Evolutionary conservation across 352 stramenopile species (phyloP), one percentile per base, ranked within the genome.

Genomic region (Phytophthora nicotianae): DNA sequence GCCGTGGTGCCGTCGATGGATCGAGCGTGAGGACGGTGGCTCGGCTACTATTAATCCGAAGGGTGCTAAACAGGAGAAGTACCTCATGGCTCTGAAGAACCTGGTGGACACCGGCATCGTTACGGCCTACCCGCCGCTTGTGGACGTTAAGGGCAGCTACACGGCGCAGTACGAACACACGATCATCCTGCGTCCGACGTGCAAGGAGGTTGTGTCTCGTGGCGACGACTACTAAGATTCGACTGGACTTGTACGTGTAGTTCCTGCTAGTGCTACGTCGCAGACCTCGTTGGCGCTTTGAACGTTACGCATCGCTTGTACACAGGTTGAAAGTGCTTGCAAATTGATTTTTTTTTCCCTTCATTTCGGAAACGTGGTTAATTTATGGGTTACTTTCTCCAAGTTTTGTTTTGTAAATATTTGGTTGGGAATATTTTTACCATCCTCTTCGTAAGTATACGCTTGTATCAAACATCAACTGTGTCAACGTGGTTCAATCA

Each of bases 141-240:
- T 93, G 61, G 98, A 99, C 74, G 80, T 91, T 33, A 91, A 92
- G 75, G 97, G 97, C 11, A 97, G 85, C 62, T 99, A 99, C 75
- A 98, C 98, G 33, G 97, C 98, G 14, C 98, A 99, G 81, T 99
- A 99, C 78, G 98, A 99, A 76, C 98, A 99, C 83, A 99, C 97
- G 9, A 86, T 99, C 54, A 90, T 99, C 32, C 78, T 99, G 29
- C 74, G 77, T 49, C 97, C 97, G 16, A 99, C 95, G 21, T 99
- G 96, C 75, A 99, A 99, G 85, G 97, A 99, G 77, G 83, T 99
- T 50, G 72, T 99, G 13, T 98, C 92, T 61, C 81, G 95, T 26
- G 97, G 97, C n/a, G 96, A 99, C 71, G 97, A 99, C 81, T 99
- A 98, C 79, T 99, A 83, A 35, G 53, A 23, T 52, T 51, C 13